These are phyloP conservation scores for Ogataea populi-albae DNA, from an alignment of 805 yeast genomes.

Conservation along the genomic window DNA sequence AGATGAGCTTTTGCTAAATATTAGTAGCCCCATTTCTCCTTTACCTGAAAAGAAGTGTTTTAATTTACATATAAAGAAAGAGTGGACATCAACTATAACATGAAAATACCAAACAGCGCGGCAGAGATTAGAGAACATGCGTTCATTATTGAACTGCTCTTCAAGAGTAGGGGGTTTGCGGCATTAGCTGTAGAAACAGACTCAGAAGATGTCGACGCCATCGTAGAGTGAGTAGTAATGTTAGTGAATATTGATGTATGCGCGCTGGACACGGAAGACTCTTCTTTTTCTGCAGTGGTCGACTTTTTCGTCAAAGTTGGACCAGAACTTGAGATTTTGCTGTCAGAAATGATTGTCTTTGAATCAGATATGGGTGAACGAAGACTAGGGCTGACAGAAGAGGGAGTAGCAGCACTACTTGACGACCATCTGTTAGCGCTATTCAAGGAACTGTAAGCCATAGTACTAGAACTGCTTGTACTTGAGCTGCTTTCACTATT, in stretches of 20 bases:
- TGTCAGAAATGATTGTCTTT: slow-evolving; percentile 1
- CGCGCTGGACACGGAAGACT: not conserved
- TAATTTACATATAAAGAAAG: not conserved
- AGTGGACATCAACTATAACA: slow-evolving; percentile 11
- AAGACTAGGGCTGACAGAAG: slow-evolving; percentile 8
- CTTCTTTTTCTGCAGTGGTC: slow-evolving; percentile 2
- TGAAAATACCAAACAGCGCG: slow-evolving; percentile 10
- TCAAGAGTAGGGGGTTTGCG: slow-evolving; percentile 3
- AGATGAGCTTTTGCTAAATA: no score
- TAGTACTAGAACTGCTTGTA: no score
- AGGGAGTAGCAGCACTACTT: slow-evolving; percentile 11
- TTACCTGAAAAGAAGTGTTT: not conserved
- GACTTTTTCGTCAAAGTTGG: slow-evolving; percentile 13
- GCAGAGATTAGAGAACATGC: no score
- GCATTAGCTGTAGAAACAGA: slow-evolving; percentile 17
- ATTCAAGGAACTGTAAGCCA: no score
- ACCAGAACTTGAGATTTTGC: not conserved
- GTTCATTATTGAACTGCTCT: no score
- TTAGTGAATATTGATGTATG: slow-evolving; percentile 5
- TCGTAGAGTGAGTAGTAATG: not conserved
- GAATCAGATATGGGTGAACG: slow-evolving; percentile 1
- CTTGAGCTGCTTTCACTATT: no score
- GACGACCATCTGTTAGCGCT: slow-evolving; percentile 8
- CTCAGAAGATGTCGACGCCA: slow-evolving; percentile 7
- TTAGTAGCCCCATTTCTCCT: not conserved